These are phyloP conservation scores for Calonectria ilicicola DNA, from an alignment of 2,329 filamentous ascomycete genomes.

Conservation along the genomic window DNA sequence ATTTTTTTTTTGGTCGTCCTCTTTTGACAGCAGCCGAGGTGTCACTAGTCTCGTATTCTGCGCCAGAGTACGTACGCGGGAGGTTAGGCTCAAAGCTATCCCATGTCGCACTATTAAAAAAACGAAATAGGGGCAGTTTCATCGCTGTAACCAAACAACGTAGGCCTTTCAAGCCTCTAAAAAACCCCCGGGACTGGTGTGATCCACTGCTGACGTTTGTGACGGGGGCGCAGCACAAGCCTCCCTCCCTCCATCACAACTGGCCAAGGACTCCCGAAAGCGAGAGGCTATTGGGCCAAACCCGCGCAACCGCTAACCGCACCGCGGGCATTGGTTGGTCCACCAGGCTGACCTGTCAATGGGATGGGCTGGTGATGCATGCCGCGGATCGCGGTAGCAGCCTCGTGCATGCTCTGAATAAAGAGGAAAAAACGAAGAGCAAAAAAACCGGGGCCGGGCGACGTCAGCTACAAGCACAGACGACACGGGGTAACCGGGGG, in stretches of 20 bases:
- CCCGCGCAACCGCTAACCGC: neutral
- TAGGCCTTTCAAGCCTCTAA: conserved; percentile 2
- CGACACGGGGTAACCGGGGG: conserved; percentile 12
- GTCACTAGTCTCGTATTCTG: neutral
- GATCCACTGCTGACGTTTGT: conserved; percentile 24
- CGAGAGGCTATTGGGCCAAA: neutral
- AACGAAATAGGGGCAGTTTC: conserved; percentile 16
- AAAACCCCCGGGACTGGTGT: neutral
- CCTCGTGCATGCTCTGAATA: conserved; percentile 1
- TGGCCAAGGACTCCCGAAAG: neutral
- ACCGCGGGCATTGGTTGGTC: neutral
- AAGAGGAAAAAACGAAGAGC: conserved; percentile 4
- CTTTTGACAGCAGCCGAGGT: neutral
- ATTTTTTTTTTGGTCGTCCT: neutral
- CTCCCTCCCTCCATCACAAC: neutral
- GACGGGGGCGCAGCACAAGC: conserved; percentile 21
- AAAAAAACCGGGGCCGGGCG: conserved; percentile 35
- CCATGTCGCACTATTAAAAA: neutral
- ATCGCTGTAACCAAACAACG: conserved; percentile 3
- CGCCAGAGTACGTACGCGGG: neutral
- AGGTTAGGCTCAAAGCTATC: neutral
- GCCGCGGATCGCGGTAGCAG: neutral
- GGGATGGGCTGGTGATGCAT: neutral
- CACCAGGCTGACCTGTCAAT: neutral
- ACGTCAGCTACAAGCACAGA: conserved; percentile 41